Evolutionary conservation across 192 early-diverging fungal species (phyloP).

Genomic region (Coemansia aciculifera): DNA sequence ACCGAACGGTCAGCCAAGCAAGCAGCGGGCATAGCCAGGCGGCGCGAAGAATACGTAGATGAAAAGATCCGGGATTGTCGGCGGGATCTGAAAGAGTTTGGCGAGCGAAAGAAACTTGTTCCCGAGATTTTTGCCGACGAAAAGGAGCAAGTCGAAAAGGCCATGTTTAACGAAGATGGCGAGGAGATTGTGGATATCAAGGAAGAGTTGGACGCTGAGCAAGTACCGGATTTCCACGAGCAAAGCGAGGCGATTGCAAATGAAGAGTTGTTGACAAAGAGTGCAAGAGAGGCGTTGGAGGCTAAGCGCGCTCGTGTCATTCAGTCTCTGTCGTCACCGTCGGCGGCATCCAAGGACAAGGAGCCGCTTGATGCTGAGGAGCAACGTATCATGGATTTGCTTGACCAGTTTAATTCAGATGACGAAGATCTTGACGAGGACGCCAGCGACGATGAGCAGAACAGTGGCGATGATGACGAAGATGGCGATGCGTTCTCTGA

Average conservation of each 20-base stretch:
- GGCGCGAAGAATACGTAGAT: slow-evolving; percentile 55
- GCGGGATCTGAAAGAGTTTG: slow-evolving; percentile 18
- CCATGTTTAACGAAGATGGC: slow-evolving; percentile 45
- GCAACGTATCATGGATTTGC: slow-evolving; percentile 29
- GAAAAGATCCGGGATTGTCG: slow-evolving; percentile 18
- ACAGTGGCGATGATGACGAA: slow-evolving; percentile 6
- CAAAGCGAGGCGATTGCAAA: neutral
- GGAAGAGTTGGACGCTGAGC: slow-evolving; percentile 31
- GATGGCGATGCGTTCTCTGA: slow-evolving; percentile 44
- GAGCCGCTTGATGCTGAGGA: slow-evolving; percentile 15
- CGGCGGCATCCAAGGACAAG: neutral
- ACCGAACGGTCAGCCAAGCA: slow-evolving; percentile 75
- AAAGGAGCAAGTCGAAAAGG: slow-evolving; percentile 7
- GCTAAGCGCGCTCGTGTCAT: slow-evolving; percentile 28
- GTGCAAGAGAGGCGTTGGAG: neutral
- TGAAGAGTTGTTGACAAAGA: neutral
- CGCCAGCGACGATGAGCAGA: neutral
- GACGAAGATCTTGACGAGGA: slow-evolving; percentile 21
- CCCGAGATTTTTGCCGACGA: neutral
- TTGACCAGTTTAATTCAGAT: slow-evolving; percentile 36
- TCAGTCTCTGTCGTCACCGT: neutral
- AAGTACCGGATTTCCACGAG: slow-evolving; percentile 12
- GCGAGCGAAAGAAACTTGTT: slow-evolving; percentile 10
- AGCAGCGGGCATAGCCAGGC: slow-evolving; percentile 69
- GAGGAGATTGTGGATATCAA: slow-evolving; percentile 55